Conservation (phyloP, 805 yeast genomes). For the Ogataea minuta region DNA sequence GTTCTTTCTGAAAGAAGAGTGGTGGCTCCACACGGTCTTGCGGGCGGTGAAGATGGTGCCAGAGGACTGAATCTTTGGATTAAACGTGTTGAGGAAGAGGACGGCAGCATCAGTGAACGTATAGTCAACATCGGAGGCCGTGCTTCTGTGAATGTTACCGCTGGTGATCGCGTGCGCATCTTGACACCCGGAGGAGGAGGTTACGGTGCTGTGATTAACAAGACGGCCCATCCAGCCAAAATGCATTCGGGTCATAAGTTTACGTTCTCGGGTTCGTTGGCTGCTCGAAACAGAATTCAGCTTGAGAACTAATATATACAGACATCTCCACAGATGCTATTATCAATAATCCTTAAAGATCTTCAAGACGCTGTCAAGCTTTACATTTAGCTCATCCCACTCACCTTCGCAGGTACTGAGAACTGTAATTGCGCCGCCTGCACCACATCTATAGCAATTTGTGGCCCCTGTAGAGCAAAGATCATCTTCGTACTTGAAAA, state of each 20-base stretch:
- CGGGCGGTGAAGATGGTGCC: conserved; percentile 76
- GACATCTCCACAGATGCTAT: not conserved
- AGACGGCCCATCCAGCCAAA: conserved; percentile 5
- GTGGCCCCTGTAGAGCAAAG: conserved; percentile 15
- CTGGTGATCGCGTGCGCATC: conserved; percentile 68
- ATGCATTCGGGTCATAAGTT: conserved; percentile 14
- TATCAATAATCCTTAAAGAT: conserved; percentile 43
- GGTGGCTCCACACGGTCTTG: conserved; percentile 79
- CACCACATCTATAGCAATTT: conserved; percentile 80
- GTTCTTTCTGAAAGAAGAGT: conserved; percentile 85
- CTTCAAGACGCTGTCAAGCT: conserved; percentile 76
- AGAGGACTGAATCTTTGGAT: conserved; percentile 68
- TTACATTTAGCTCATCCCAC: conserved; percentile 86
- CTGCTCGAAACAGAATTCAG: conserved; percentile 32
- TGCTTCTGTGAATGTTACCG: conserved; percentile 51
- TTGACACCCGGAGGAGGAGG: conserved; percentile 90
- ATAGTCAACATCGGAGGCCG: conserved; percentile 66
- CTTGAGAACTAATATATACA: conserved; percentile 25
- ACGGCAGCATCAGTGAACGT: conserved; percentile 36
- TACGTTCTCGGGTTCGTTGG: conserved; percentile 34
- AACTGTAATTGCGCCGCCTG: conserved; percentile 97
- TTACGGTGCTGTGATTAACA: conserved; percentile 44
- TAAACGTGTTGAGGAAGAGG: conserved; percentile 26
- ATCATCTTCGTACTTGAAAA: conserved; percentile 63
- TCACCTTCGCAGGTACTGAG: conserved; percentile 81